These are phyloP conservation scores for Chrysoporthe austroafricana DNA, from an alignment of 2,329 filamentous ascomycete genomes.

Conservation along the genomic window DNA sequence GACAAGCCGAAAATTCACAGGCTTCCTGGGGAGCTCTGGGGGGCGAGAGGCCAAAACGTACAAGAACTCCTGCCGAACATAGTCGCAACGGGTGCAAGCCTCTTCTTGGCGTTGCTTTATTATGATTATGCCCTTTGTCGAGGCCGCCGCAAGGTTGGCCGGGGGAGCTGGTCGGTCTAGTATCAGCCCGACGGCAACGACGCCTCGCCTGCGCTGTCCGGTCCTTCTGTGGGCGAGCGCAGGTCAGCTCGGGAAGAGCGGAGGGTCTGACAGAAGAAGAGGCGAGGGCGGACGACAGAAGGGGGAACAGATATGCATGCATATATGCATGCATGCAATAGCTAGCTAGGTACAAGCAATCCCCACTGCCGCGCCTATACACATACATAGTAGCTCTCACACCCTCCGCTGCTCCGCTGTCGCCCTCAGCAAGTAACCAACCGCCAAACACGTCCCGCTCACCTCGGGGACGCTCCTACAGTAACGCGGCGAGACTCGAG, in stretches of 20 bases:
- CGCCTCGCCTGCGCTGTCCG: background rate
- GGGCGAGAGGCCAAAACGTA: conserved; percentile 13
- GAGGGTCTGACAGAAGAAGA: background rate
- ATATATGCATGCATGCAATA: background rate
- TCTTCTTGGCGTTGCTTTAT: background rate
- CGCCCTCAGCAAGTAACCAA: no score
- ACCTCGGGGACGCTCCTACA: background rate
- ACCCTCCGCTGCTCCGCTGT: background rate
- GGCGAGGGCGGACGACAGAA: background rate
- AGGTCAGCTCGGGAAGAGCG: background rate
- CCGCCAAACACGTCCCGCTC: background rate
- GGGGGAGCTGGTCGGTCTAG: background rate
- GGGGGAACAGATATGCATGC: background rate
- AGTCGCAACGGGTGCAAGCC: background rate
- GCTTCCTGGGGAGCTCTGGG: background rate
- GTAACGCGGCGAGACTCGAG: background rate
- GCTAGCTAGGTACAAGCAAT: background rate
- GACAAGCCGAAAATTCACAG: background rate
- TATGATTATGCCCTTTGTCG: background rate
- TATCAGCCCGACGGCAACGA: background rate
- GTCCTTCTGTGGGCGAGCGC: background rate
- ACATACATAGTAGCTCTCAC: background rate
- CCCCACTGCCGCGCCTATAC: no score
- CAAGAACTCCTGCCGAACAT: conserved; percentile 25
- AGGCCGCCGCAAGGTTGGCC: background rate